Conservation (phyloP, 1,284 basidiomycete genomes). For the Ceratobasidium sp. region DNA sequence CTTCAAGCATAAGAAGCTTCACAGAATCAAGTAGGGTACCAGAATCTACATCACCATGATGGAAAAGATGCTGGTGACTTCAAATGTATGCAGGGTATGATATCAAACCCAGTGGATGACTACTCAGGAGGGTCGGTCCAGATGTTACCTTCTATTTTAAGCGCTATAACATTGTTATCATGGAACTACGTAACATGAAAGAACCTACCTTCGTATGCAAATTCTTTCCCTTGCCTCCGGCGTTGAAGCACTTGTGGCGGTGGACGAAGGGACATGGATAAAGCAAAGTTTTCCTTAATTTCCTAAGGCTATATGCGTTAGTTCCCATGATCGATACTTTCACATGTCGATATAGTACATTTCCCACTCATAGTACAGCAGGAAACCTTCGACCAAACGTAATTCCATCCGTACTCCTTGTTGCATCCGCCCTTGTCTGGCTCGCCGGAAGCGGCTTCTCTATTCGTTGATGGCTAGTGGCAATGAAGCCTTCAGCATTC, state of each 20-base stretch:
- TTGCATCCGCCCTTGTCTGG: not conserved
- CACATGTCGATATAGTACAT: not conserved
- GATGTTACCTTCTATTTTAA: slow-evolving; percentile 1
- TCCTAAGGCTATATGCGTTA: not conserved
- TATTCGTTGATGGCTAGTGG: not conserved
- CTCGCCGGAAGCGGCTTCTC: not conserved
- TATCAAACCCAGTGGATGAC: slow-evolving; percentile 90
- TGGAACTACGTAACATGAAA: no score
- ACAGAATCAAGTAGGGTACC: slow-evolving; percentile 52
- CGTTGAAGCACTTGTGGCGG: not conserved
- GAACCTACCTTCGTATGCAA: not conserved
- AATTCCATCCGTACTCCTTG: not conserved
- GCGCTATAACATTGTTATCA: no score
- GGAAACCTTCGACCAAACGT: not conserved
- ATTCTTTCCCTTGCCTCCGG: not conserved
- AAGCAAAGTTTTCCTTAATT: not conserved
- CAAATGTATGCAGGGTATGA: slow-evolving; percentile 93
- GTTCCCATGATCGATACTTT: no score
- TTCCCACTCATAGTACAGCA: not conserved
- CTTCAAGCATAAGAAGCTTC: not conserved
- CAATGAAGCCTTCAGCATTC: no score
- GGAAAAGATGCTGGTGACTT: slow-evolving; percentile 79
- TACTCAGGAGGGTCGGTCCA: slow-evolving; percentile 48
- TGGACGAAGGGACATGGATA: not conserved
- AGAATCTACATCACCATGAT: slow-evolving; percentile 74